Evolutionary conservation across 179 eudicot genomes (phyloP).

Genomic region (Carnegiea gigantea): DNA sequence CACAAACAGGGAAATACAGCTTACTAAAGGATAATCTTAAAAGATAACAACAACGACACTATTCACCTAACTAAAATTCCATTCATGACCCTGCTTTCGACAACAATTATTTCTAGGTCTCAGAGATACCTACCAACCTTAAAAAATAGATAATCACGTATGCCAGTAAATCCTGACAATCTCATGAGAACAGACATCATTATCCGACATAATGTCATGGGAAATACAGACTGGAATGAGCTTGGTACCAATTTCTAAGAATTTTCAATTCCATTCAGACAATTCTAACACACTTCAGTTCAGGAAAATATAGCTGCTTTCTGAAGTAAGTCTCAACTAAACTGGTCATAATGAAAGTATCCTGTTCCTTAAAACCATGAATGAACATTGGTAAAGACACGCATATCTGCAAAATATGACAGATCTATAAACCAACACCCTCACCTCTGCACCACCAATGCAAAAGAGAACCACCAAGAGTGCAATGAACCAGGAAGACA

Average conservation of each 20-base stretch:
- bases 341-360: not conserved
- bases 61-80: not conserved
- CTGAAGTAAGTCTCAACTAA: not conserved
- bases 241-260: not conserved
- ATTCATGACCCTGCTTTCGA: not conserved
- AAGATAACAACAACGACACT: not conserved
- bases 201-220: too few species aligned
- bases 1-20: not conserved
- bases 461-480: slow-evolving; percentile 78
- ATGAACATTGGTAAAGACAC: not conserved
- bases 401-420: not conserved
- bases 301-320: not conserved
- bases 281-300: not conserved
- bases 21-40: not conserved
- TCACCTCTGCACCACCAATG: slow-evolving; percentile 85
- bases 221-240: not conserved
- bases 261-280: not conserved
- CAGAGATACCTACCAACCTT: not conserved
- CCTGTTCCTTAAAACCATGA: not conserved
- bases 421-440: slow-evolving; percentile 1
- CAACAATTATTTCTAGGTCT: not conserved
- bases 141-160: not conserved
- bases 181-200: not conserved
- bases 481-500: slow-evolving; percentile 70
- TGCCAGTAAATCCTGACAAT: not conserved